Conservation (phyloP, 2,329 filamentous ascomycete genomes). For the Trichophyton simii region DNA sequence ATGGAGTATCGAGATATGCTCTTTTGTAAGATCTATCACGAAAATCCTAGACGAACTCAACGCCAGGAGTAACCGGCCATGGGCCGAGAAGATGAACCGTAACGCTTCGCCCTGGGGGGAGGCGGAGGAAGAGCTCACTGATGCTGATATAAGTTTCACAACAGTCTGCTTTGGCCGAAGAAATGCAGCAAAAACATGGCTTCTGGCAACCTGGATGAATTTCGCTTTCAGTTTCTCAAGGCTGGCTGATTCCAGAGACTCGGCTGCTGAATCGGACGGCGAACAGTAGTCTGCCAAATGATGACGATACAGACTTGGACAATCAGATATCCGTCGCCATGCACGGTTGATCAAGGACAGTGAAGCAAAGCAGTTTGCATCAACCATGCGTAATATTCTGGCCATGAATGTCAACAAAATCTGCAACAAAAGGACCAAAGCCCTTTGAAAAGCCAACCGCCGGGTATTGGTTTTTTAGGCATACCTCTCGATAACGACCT, state of each 20-base stretch:
- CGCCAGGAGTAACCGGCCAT: conserved; percentile 60
- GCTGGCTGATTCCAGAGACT: conserved; percentile 30
- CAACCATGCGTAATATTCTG: conserved; percentile 37
- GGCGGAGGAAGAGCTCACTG: conserved; percentile 67
- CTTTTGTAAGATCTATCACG: conserved; percentile 54
- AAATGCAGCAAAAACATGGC: conserved; percentile 66
- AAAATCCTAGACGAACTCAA: conserved; percentile 79
- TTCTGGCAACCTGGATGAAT: conserved; percentile 59
- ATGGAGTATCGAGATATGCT: conserved; percentile 52
- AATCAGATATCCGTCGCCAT: conserved; percentile 35
- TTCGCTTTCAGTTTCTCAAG: conserved; percentile 50
- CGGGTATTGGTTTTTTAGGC: background rate
- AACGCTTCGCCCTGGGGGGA: conserved; percentile 75
- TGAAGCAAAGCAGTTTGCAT: conserved; percentile 38
- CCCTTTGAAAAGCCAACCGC: background rate
- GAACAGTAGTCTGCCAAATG: conserved; percentile 32
- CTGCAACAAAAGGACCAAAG: background rate
- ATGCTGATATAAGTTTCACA: conserved; percentile 70
- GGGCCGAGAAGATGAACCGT: conserved; percentile 67
- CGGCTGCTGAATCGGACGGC: conserved; percentile 24
- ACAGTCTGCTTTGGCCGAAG: conserved; percentile 56
- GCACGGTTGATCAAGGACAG: conserved; percentile 32
- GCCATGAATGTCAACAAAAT: background rate
- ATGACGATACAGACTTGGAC: conserved; percentile 33
- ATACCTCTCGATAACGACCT: conserved; percentile 12